Evolutionary conservation across 768 basidiomycete species (phyloP).

Genomic region (Ramaria rubella): DNA sequence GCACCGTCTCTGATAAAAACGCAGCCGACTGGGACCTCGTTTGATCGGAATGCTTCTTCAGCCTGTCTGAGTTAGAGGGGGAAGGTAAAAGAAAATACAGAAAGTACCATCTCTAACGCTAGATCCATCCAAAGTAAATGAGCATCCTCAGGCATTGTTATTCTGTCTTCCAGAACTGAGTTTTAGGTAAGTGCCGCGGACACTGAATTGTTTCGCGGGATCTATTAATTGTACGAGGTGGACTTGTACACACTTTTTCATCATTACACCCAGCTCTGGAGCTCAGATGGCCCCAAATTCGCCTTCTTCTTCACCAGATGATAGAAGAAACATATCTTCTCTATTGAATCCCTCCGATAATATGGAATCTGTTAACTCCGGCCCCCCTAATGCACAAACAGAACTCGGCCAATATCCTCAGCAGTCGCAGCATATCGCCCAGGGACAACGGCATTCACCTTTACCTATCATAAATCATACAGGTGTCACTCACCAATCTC

Average conservation of each 20-base stretch:
- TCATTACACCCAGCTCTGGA: not conserved
- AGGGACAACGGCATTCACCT: not conserved
- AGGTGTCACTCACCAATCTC: not conserved
- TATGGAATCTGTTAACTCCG: not conserved
- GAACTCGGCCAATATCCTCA: not conserved
- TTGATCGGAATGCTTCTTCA: constrained; percentile 74
- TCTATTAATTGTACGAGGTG: constrained; percentile 33
- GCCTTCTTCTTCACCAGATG: not conserved
- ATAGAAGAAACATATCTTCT: constrained; percentile 1
- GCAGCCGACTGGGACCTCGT: constrained; percentile 96
- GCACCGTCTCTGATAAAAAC: constrained; percentile 78
- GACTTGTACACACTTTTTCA: not conserved
- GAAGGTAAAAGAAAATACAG: constrained; percentile 25
- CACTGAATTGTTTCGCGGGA: constrained; percentile 1
- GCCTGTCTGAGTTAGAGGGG: constrained; percentile 42
- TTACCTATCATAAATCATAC: not conserved
- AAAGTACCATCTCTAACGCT: constrained; percentile 73
- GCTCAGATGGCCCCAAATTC: not conserved
- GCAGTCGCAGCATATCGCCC: not conserved
- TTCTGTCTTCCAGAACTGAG: not conserved
- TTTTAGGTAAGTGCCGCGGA: constrained; percentile 1
- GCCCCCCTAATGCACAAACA: not conserved
- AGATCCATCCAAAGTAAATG: constrained; percentile 67
- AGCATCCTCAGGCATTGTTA: constrained; percentile 11
- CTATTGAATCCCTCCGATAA: constrained; percentile 1